These are phyloP conservation scores for Phymatotrichopsis omnivora DNA, from an alignment of 2,329 filamentous ascomycete species.

Conservation along the genomic window DNA sequence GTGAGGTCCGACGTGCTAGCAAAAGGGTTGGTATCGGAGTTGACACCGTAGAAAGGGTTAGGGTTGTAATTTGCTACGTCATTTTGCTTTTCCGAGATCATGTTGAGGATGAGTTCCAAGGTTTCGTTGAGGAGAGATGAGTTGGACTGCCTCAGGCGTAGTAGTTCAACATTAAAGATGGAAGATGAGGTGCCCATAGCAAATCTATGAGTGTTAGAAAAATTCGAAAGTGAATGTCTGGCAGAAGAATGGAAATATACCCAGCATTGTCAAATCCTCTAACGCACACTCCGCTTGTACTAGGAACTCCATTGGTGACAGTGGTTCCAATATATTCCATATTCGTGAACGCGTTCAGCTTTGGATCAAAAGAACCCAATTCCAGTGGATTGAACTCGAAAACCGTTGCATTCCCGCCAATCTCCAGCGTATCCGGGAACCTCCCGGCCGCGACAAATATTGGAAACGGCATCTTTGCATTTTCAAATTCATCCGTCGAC, in stretches of 20 bases:
- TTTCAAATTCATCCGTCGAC: conserved; percentile 5
- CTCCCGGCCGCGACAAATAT: conserved; percentile 15
- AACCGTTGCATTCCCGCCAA: conserved; percentile 45
- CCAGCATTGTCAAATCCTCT: conserved; percentile 42
- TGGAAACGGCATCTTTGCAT: conserved; percentile 18
- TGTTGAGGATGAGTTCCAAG: conserved; percentile 27
- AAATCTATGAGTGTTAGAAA: too few species aligned
- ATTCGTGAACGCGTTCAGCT: conserved; percentile 47
- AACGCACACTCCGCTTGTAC: conserved; percentile 37
- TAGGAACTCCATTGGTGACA: conserved; percentile 43
- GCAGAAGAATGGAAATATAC: too few species aligned
- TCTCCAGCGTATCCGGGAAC: background rate
- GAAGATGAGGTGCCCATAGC: conserved; percentile 40
- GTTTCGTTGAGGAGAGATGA: conserved; percentile 28
- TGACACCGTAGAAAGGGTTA: conserved; percentile 50
- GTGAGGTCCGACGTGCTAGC: conserved; percentile 36
- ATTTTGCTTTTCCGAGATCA: conserved; percentile 36
- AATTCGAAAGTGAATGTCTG: too few species aligned
- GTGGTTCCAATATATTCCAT: conserved; percentile 51
- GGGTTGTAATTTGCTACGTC: conserved; percentile 44
- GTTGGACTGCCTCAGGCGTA: conserved; percentile 16
- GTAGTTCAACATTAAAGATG: conserved; percentile 35
- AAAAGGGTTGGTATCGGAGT: conserved; percentile 37
- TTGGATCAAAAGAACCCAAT: conserved; percentile 53
- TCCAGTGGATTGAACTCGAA: conserved; percentile 59